Percentiles rank a stretch among this genome's conserved stretches.
Conservation (phyloP, 2,329 filamentous ascomycete species). For the Colletotrichum cordylinicola region DNA sequence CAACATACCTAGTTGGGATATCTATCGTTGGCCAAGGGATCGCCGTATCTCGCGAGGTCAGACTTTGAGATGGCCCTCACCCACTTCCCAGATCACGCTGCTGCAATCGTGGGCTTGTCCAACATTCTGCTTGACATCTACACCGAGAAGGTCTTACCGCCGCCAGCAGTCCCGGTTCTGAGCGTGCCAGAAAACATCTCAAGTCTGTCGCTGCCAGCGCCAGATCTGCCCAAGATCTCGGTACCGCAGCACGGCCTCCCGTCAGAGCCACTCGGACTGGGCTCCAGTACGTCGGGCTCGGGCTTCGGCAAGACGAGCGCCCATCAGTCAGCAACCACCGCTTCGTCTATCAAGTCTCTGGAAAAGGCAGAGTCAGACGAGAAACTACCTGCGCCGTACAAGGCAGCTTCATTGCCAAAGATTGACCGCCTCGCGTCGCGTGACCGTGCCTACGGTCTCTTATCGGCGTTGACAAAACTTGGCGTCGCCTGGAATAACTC, state of each 20-base stretch:
- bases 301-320: conserved; percentile 21
- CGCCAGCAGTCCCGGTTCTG: conserved; percentile 56
- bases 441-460: conserved; percentile 84
- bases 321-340: conserved; percentile 3
- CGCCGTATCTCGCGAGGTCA: conserved; percentile 72
- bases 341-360: conserved; percentile 14
- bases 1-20: conserved; percentile 63
- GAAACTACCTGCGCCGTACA: conserved; percentile 57
- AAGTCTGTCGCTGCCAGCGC: neutral
- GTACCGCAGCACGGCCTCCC: conserved; percentile 36
- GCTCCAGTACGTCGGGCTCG: conserved; percentile 17
- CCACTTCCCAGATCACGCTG: conserved; percentile 79
- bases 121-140: conserved; percentile 89
- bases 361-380: conserved; percentile 36
- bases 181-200: conserved; percentile 34
- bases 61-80: conserved; percentile 85
- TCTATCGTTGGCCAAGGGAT: conserved; percentile 65
- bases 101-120: conserved; percentile 81
- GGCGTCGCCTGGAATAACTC: conserved; percentile 89
- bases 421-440: conserved; percentile 87
- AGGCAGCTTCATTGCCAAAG: conserved; percentile 68
- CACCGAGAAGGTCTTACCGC: conserved; percentile 68
- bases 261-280: conserved; percentile 53
- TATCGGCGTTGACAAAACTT: conserved; percentile 83
- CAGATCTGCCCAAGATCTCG: conserved; percentile 1